Evolutionary conservation across 75 land plant genomes (phyloP), one percentile per base, ranked within the genome.

Genomic region (Selaginella tamariscina): DNA sequence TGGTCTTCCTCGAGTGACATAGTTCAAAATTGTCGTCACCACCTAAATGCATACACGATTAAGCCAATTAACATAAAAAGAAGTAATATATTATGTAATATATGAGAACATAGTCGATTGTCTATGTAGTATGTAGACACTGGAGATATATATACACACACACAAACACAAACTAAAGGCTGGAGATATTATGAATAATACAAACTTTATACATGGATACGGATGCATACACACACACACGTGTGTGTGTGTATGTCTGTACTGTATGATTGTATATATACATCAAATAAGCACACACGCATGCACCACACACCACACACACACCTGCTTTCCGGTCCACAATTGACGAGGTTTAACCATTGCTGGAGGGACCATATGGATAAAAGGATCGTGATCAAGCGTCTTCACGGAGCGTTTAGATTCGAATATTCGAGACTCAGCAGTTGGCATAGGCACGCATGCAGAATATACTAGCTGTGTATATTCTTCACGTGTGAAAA

Each of bases 311-410:
- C n/a, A n/a, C n/a, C n/a, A n/a, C n/a, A n/a, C n/a, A 39, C 49
- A 39, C 15, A 89, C 98, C 82, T 94, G 98, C 71, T 89, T 94
- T 65, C 98, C 98, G 0, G 98, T 85, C 96, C 96, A 94, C 33
- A 89, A 62, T 33, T 78, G 85, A 27, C 57, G 72, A 31, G 98
- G 98, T 69, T 89, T 94, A 84, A 67, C 75, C 22, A 94, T 82
- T 72, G 98, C 84, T 29, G 98, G 91, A 39, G 75, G 75, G 65
- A 83, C 55, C 24, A 85, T 65, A 30, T 68, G 33, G 32, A 93
- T 73, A 26, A 68, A 71, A 20, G 33, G 67, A 57, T 85, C 89
- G 33, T 68, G 73, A 24, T 75, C 55, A 66, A 83, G 55, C 0
- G 79, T 54, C 28, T 68, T 75, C 33, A 88, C 70, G 66, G 75